Conservation (phyloP, 805 yeast species). For the Sugiyamaella americana region DNA sequence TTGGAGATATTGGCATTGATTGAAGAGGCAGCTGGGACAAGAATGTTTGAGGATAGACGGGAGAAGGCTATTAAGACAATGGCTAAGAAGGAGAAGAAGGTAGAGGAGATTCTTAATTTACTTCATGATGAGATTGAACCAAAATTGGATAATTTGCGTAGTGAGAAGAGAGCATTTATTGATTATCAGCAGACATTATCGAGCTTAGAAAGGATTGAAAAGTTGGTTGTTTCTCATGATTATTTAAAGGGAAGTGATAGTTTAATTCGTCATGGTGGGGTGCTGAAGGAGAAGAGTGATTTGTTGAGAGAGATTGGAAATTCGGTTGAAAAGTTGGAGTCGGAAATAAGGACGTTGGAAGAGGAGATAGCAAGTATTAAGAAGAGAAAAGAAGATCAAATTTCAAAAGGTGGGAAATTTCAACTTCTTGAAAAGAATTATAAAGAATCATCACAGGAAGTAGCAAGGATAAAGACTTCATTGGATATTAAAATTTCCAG, state of each 20-base stretch:
- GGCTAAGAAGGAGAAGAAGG: conserved; percentile 81
- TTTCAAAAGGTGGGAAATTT: conserved; percentile 53
- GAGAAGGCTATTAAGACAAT: conserved; percentile 88
- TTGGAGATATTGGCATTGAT: conserved; percentile 80
- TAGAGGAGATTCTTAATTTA: conserved; percentile 66
- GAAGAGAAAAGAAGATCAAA: conserved; percentile 48
- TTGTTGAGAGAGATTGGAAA: conserved; percentile 37
- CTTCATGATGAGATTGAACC: conserved; percentile 89
- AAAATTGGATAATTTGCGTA: conserved; percentile 69
- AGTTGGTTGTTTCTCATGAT: conserved; percentile 74
- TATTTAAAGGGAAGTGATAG: conserved; percentile 42
- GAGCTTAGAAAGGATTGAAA: conserved; percentile 66
- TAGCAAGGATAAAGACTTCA: conserved; percentile 64
- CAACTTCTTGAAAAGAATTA: conserved; percentile 56
- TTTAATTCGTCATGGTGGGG: conserved; percentile 37
- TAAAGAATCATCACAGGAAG: conserved; percentile 49
- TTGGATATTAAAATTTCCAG: conserved; percentile 53
- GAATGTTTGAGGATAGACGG: conserved; percentile 88
- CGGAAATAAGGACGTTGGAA: conserved; percentile 53
- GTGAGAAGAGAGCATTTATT: conserved; percentile 73
- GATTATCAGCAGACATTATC: conserved; percentile 83
- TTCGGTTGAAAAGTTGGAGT: conserved; percentile 41
- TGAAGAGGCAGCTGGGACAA: conserved; percentile 98
- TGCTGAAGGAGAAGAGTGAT: conserved; percentile 5
- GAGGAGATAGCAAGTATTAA: conserved; percentile 55